Evolutionary conservation across 2,329 filamentous ascomycete species (phyloP).

Genomic region (Aureobasidium melanogenum): DNA sequence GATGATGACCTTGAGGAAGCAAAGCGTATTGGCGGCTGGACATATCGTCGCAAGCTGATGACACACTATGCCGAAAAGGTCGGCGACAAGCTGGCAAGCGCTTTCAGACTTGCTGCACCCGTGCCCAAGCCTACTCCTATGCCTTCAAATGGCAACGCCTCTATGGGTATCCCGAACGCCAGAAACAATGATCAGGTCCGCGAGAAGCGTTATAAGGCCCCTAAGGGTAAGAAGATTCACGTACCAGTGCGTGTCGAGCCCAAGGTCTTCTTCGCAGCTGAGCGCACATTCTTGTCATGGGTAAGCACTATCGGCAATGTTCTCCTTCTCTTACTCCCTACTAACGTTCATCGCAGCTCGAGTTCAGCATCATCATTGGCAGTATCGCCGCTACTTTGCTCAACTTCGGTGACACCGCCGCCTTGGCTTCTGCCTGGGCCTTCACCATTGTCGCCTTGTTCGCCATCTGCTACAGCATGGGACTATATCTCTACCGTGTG

Average conservation of each 20-base stretch:
- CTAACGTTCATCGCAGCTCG: slow-evolving; percentile 50
- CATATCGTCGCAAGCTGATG: slow-evolving; percentile 55
- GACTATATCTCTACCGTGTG: slow-evolving; percentile 81
- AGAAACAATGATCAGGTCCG: slow-evolving; percentile 22
- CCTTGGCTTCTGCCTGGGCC: slow-evolving; percentile 52
- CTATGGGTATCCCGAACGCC: slow-evolving; percentile 33
- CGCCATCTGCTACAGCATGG: slow-evolving; percentile 73
- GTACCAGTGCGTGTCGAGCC: slow-evolving; percentile 93
- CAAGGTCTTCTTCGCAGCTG: slow-evolving; percentile 94
- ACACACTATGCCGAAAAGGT: slow-evolving; percentile 42
- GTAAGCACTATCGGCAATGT: slow-evolving; percentile 36
- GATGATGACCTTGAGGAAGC: slow-evolving; percentile 71
- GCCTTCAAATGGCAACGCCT: slow-evolving; percentile 24
- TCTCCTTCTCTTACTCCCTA: background rate
- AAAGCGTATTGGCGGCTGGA: slow-evolving; percentile 63
- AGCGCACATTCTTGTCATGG: slow-evolving; percentile 94
- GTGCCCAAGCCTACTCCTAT: slow-evolving; percentile 36
- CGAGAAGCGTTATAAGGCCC: slow-evolving; percentile 54
- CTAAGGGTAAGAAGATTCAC: slow-evolving; percentile 80
- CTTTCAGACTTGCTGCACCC: slow-evolving; percentile 27
- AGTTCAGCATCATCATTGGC: slow-evolving; percentile 91
- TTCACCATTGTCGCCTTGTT: slow-evolving; percentile 77
- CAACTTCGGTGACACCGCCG: slow-evolving; percentile 62
- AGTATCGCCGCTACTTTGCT: slow-evolving; percentile 76
- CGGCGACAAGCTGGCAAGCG: slow-evolving; percentile 26